A percentile compares a stretch with the other conserved stretches of the same genome.
Conservation (phyloP, 257 asterid species). For the Solanum boliviense region DNA sequence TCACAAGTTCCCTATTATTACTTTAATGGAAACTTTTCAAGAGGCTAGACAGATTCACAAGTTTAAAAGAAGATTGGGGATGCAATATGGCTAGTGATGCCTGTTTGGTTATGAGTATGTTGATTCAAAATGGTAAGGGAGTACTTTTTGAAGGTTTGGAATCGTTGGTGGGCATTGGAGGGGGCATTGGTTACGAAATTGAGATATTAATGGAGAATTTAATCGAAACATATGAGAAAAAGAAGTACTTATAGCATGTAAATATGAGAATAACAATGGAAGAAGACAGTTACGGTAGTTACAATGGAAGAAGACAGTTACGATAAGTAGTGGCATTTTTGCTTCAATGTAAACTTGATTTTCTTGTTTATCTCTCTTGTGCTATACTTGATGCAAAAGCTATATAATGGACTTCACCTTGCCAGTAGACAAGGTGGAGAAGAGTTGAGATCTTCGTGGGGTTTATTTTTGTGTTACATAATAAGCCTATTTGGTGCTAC, state of each 20-base stretch:
- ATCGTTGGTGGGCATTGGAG: too few relatives aligned
- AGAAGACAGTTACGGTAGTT: neutral
- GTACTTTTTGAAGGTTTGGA: too few relatives aligned
- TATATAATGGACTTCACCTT: neutral
- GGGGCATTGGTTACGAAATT: neutral
- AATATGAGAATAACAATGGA: neutral
- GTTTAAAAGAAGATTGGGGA: too few relatives aligned
- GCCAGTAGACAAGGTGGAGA: too few relatives aligned
- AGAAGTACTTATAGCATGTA: neutral
- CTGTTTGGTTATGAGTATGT: too few relatives aligned
- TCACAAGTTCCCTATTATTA: too few relatives aligned
- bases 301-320: neutral
- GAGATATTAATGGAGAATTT: neutral
- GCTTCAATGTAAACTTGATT: neutral
- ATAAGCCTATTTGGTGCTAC: neutral
- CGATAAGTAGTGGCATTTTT: neutral
- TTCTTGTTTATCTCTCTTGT: neutral
- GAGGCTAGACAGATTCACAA: too few relatives aligned
- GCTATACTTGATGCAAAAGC: neutral
- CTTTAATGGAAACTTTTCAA: too few relatives aligned
- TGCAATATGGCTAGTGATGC: too few relatives aligned
- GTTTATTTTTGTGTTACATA: neutral
- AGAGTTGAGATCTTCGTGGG: neutral
- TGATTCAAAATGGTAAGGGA: too few relatives aligned
- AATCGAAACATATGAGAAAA: neutral